These are phyloP conservation scores for Pezicula neosporulosa DNA, from an alignment of 2,329 filamentous ascomycete species.

Conservation along the genomic window DNA sequence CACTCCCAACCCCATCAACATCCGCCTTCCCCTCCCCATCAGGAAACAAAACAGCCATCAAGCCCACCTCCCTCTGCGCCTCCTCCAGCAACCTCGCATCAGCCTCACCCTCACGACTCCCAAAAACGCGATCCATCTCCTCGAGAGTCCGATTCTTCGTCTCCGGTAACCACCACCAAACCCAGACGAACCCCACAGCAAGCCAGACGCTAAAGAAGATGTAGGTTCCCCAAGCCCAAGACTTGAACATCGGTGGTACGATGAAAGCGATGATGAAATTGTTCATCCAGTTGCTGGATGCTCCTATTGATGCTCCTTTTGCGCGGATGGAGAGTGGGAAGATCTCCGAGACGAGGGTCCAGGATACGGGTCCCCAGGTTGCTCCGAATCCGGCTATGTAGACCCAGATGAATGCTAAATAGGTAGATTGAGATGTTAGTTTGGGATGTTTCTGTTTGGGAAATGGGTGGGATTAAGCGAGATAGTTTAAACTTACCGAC, in stretches of 20 bases:
- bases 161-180: constrained; percentile 49
- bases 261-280: constrained; percentile 46
- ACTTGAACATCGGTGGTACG: constrained; percentile 37
- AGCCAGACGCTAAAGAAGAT: constrained; percentile 53
- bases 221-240: constrained; percentile 48
- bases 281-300: constrained; percentile 40
- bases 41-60: no score
- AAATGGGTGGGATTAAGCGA: background rate
- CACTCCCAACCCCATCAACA: no score
- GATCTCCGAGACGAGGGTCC: constrained; percentile 34
- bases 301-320: constrained; percentile 37
- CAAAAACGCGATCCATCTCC: constrained; percentile 50
- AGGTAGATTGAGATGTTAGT: background rate
- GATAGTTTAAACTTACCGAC: constrained; percentile 19
- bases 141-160: constrained; percentile 53
- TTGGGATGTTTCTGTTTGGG: background rate
- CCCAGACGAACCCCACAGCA: constrained; percentile 40
- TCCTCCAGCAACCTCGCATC: constrained; percentile 19
- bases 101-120: constrained; percentile 31
- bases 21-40: no score
- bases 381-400: constrained; percentile 27
- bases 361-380: constrained; percentile 31
- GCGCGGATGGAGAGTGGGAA: constrained; percentile 35
- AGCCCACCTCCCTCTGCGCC: constrained; percentile 22
- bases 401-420: constrained; percentile 27